Percentiles rank a stretch among this genome's conserved stretches.
Evolutionary conservation across 257 asterid species (phyloP).

Genomic region (Asclepias syriaca): DNA sequence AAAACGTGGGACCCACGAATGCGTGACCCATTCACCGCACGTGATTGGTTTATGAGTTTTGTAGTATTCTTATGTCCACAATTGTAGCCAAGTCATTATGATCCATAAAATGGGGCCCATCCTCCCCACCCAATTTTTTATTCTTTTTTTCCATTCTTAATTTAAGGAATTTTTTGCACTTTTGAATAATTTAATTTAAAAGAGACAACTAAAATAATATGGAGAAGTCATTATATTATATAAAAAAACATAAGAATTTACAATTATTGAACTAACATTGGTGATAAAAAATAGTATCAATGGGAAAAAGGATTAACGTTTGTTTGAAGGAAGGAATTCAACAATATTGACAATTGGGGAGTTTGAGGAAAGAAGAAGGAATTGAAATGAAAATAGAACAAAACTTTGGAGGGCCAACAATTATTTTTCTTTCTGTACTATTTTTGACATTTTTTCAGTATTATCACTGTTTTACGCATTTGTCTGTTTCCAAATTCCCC

Average conservation of each 20-base stretch:
- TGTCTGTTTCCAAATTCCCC: slow-evolving; percentile 22
- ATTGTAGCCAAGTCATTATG: slow-evolving; percentile 3
- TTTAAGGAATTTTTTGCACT: too few species aligned
- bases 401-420: neutral
- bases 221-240: too few species aligned
- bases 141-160: too few species aligned
- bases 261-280: too few species aligned
- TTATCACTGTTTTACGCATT: slow-evolving; percentile 12
- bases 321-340: neutral
- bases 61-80: slow-evolving; percentile 5
- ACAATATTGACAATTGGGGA: neutral
- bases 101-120: neutral
- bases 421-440: neutral
- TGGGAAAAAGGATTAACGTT: too few species aligned
- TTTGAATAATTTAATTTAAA: neutral
- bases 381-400: neutral
- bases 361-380: neutral
- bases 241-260: too few species aligned
- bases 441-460: neutral
- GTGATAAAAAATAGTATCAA: too few species aligned
- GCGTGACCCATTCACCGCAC: slow-evolving; percentile 24
- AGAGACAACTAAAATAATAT: too few species aligned
- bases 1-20: neutral
- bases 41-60: slow-evolving; percentile 20
- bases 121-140: neutral